Evolutionary conservation across 2,329 filamentous ascomycete species (phyloP).

Genomic region (Kalmusia sp.): DNA sequence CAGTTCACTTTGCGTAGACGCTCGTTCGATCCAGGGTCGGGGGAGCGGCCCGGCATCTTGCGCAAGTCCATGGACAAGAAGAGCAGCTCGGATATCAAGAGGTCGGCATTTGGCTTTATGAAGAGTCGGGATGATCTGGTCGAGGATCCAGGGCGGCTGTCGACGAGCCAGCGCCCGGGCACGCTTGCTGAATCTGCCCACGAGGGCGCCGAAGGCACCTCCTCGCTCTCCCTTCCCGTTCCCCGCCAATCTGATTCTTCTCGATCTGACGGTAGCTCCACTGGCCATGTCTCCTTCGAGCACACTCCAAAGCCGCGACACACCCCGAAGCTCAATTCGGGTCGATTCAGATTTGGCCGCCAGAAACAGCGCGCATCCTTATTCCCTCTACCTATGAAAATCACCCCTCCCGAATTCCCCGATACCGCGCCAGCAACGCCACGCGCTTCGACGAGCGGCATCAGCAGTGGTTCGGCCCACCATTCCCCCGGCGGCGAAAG

Average conservation of each 20-base stretch:
- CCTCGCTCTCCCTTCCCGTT: slow-evolving; percentile 68
- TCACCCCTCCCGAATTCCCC: slow-evolving; percentile 56
- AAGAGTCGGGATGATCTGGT: slow-evolving; percentile 35
- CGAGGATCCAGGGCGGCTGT: slow-evolving; percentile 62
- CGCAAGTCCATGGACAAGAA: slow-evolving; percentile 48
- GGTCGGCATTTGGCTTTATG: slow-evolving; percentile 34
- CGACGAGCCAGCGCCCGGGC: slow-evolving; percentile 59
- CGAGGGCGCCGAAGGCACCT: slow-evolving; percentile 66
- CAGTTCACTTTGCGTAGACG: slow-evolving; percentile 43
- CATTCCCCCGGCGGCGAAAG: slow-evolving; percentile 50
- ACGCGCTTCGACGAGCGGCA: slow-evolving; percentile 50
- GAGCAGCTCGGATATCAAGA: slow-evolving; percentile 29
- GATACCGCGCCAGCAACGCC: slow-evolving; percentile 54
- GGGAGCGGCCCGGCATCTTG: slow-evolving; percentile 35
- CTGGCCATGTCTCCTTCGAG: slow-evolving; percentile 49
- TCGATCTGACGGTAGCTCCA: slow-evolving; percentile 83
- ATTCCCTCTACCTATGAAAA: slow-evolving; percentile 87
- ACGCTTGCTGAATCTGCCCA: slow-evolving; percentile 67
- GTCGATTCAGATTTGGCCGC: slow-evolving; percentile 74
- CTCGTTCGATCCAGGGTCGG: slow-evolving; percentile 45
- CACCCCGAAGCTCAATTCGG: slow-evolving; percentile 72
- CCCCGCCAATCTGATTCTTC: slow-evolving; percentile 84
- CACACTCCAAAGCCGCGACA: slow-evolving; percentile 39
- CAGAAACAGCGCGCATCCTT: slow-evolving; percentile 74
- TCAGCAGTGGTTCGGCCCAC: slow-evolving; percentile 41